A percentile compares a stretch with the other conserved stretches of the same genome.
Conservation (phyloP, 768 basidiomycete species). For the Psilocybe cubensis region DNA sequence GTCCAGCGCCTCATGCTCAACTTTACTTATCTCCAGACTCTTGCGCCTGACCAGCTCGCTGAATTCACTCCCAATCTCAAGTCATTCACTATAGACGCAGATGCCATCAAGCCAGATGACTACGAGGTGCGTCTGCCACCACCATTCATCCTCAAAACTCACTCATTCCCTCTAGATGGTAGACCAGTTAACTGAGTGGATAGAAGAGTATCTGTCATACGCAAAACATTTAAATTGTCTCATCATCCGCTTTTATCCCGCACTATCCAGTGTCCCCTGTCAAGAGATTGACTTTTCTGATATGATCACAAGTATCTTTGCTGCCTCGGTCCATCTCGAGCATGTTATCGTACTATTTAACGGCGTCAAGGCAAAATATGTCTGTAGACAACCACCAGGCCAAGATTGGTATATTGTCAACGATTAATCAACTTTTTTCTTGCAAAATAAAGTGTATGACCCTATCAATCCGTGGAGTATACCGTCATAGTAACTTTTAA, state of each 20-base stretch:
- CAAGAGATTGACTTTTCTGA: slow-evolving; percentile 27
- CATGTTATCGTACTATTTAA: slow-evolving; percentile 25
- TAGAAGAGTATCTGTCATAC: slow-evolving; percentile 25
- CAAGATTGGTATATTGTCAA: slow-evolving; percentile 28
- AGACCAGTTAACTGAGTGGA: slow-evolving; percentile 23
- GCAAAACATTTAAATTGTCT: slow-evolving; percentile 18
- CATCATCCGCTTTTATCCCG: slow-evolving; percentile 24
- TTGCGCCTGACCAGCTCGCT: slow-evolving; percentile 17
- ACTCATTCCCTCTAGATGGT: slow-evolving; percentile 15
- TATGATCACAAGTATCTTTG: slow-evolving; percentile 29
- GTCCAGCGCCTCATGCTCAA: slow-evolving; percentile 23
- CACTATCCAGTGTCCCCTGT: slow-evolving; percentile 19
- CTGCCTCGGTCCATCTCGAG: slow-evolving; percentile 17
- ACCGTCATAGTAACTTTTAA: slow-evolving; percentile 37
- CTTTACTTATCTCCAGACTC: slow-evolving; percentile 16
- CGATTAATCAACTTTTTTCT: slow-evolving; percentile 14
- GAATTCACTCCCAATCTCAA: slow-evolving; percentile 17
- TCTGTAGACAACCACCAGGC: slow-evolving; percentile 23
- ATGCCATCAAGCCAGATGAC: slow-evolving; percentile 23
- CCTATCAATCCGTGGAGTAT: slow-evolving; percentile 25
- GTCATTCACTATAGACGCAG: slow-evolving; percentile 22
- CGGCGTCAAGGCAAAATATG: slow-evolving; percentile 24
- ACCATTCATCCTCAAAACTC: background rate
- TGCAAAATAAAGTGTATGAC: background rate
- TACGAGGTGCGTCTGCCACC: slow-evolving; percentile 13